phyloP scores from a whole-genome alignment of 2,329 filamentous ascomycete species.

The Phialemonium atrogriseum region DNA sequence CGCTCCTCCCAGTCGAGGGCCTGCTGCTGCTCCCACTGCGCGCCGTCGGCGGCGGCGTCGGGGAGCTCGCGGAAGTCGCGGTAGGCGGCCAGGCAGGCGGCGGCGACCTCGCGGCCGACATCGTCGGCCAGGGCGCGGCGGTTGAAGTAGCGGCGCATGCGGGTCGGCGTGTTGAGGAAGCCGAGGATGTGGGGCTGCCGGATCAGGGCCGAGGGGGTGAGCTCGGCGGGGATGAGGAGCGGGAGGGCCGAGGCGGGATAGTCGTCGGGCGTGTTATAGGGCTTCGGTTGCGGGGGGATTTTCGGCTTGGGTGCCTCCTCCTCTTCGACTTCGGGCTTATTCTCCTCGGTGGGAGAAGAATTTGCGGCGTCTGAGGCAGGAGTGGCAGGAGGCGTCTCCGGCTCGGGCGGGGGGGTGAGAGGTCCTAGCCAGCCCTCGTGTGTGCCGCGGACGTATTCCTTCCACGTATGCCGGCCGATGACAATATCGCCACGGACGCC shows the following conservation, averaged over 20 bases:
- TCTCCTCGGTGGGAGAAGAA: not conserved
- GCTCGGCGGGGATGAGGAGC: conserved; percentile 54
- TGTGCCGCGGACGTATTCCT: conserved; percentile 86
- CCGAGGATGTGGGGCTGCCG: conserved; percentile 85
- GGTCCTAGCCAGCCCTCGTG: conserved; percentile 97
- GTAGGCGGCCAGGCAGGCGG: conserved; percentile 61
- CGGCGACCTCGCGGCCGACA: conserved; percentile 80
- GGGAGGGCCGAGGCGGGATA: conserved; percentile 63
- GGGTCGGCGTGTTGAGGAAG: conserved; percentile 80
- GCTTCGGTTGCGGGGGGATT: conserved; percentile 53
- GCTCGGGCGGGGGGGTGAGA: conserved; percentile 50
- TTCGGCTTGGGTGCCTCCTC: conserved; percentile 47
- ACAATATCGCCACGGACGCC: conserved; percentile 78
- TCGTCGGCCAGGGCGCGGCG: conserved; percentile 77
- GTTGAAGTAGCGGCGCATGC: conserved; percentile 82
- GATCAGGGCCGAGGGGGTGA: conserved; percentile 66
- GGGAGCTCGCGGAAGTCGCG: conserved; percentile 40
- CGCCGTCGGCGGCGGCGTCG: conserved; percentile 19
- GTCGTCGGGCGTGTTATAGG: conserved; percentile 65
- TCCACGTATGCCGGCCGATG: conserved; percentile 89
- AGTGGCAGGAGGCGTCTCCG: conserved; percentile 15
- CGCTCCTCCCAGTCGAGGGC: conserved; percentile 43
- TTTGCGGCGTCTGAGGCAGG: conserved; percentile 11
- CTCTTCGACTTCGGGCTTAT: conserved; percentile 15
- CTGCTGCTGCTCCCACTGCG: conserved; percentile 51